These are phyloP conservation scores for Cubamyces lactineus DNA, from an alignment of 768 basidiomycete species.

Conservation along the genomic window DNA sequence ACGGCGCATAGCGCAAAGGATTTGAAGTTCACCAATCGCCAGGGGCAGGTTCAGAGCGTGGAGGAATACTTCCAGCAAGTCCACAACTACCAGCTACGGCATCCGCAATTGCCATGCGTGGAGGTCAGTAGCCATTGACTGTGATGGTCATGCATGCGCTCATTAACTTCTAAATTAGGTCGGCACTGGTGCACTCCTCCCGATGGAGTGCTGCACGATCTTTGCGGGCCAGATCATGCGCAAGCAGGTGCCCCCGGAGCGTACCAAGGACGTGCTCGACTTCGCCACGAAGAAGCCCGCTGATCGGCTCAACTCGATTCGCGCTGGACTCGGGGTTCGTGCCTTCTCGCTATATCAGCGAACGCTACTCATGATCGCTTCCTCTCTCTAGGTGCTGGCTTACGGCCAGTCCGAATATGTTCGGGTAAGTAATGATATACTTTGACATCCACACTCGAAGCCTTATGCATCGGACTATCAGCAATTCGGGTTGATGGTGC, in stretches of 20 bases:
- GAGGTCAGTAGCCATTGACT: slow-evolving; percentile 52
- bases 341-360: slow-evolving; percentile 58
- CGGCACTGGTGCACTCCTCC: slow-evolving; percentile 61
- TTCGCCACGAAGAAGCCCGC: slow-evolving; percentile 69
- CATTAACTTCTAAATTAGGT: slow-evolving; percentile 43
- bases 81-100: slow-evolving; percentile 56
- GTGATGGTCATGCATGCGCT: background rate
- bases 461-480: background rate
- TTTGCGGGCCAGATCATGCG: slow-evolving; percentile 69
- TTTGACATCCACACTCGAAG: background rate
- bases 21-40: slow-evolving; percentile 57
- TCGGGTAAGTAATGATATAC: slow-evolving; percentile 32
- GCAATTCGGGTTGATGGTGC: slow-evolving; percentile 72
- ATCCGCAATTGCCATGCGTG: slow-evolving; percentile 66
- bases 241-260: slow-evolving; percentile 70
- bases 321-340: slow-evolving; percentile 53
- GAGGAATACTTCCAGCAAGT: slow-evolving; percentile 62
- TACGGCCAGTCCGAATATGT: slow-evolving; percentile 80
- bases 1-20: slow-evolving; percentile 55
- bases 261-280: slow-evolving; percentile 60
- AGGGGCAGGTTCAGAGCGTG: slow-evolving; percentile 59
- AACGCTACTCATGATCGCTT: background rate
- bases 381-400: slow-evolving; percentile 34
- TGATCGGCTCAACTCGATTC: slow-evolving; percentile 59
- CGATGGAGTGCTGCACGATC: slow-evolving; percentile 68